Evolutionary conservation across 75 land plant species (phyloP).

Genomic region (Chamaecyparis obtusa): DNA sequence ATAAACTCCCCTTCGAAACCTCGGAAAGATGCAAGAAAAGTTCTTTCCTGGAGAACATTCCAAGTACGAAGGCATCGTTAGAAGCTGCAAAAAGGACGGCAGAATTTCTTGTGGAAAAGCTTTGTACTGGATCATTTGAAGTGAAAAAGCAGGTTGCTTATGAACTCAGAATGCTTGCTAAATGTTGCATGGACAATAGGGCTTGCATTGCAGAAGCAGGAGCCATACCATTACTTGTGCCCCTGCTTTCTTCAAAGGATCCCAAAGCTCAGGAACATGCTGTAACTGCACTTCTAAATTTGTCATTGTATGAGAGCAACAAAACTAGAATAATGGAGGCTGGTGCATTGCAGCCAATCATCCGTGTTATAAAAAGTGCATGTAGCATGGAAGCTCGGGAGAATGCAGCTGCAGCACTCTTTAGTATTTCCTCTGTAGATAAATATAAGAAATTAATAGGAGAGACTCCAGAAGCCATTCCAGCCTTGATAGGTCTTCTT

Average conservation of each 20-base stretch:
- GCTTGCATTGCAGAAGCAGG: constrained; percentile 75
- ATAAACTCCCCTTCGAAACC: constrained; percentile 31
- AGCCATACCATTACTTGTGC: constrained; percentile 61
- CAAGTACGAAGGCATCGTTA: constrained; percentile 41
- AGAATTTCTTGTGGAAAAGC: constrained; percentile 58
- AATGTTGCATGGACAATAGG: constrained; percentile 65
- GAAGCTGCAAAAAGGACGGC: constrained; percentile 68
- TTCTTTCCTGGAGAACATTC: constrained; percentile 37
- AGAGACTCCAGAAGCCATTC: constrained; percentile 36
- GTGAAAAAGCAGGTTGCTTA: constrained; percentile 53
- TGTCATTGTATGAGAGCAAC: constrained; percentile 63
- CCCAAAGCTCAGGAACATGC: constrained; percentile 63
- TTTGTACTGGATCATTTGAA: constrained; percentile 51
- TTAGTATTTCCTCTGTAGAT: constrained; percentile 60
- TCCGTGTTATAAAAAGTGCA: constrained; percentile 47
- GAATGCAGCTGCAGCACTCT: constrained; percentile 80
- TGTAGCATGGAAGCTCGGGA: constrained; percentile 62
- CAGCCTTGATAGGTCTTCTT: constrained; percentile 44
- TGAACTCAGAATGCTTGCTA: constrained; percentile 75
- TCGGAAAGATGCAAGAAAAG: constrained; percentile 17
- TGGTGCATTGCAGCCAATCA: constrained; percentile 50
- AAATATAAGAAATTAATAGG: constrained; percentile 61
- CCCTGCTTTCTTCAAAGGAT: constrained; percentile 51
- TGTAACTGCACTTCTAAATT: constrained; percentile 71
- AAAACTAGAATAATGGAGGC: constrained; percentile 59